phyloP scores from a whole-genome alignment of 495 filamentous ascomycete species.

The Hypoxylon trugodes region DNA sequence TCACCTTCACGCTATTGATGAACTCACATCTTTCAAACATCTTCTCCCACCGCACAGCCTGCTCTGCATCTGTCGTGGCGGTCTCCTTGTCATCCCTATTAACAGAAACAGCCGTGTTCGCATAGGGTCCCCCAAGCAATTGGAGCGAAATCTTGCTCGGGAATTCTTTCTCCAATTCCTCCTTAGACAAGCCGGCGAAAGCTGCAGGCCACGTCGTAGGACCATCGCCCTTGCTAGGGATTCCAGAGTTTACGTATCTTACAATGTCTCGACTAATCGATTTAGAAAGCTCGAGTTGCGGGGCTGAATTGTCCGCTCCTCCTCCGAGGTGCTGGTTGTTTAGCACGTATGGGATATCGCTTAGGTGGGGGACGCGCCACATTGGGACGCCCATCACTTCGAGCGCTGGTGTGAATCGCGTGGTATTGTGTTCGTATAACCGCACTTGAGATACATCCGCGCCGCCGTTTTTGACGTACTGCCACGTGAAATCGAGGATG shows the following conservation, averaged over 20 bases:
- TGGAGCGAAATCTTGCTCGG: not conserved
- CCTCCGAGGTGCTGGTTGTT: not conserved
- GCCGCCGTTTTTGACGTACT: slow-evolving; percentile 14
- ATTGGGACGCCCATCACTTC: slow-evolving; percentile 14
- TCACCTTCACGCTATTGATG: slow-evolving; percentile 16
- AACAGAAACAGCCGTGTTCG: not conserved
- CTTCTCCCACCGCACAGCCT: slow-evolving; percentile 16
- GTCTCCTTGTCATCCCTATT: not conserved
- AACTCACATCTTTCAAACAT: slow-evolving; percentile 23
- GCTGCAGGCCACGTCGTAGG: not conserved
- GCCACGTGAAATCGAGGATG: slow-evolving; percentile 10
- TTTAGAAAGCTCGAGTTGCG: slow-evolving; percentile 3
- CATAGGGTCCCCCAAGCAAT: slow-evolving; percentile 8
- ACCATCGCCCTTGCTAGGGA: not conserved
- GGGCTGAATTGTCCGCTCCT: not conserved
- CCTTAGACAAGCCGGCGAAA: slow-evolving; percentile 1
- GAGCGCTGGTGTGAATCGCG: not conserved
- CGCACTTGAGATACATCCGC: not conserved
- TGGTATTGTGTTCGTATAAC: slow-evolving; percentile 8
- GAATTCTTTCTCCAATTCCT: slow-evolving; percentile 1
- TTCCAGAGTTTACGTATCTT: slow-evolving; percentile 9
- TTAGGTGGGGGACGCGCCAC: slow-evolving; percentile 1
- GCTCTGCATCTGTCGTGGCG: not conserved
- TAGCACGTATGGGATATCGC: not conserved
- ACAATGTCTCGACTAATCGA: slow-evolving; percentile 9